Base-by-base conservation (phyloP, 306 rosid genomes). In the Vigna mungo region DNA sequence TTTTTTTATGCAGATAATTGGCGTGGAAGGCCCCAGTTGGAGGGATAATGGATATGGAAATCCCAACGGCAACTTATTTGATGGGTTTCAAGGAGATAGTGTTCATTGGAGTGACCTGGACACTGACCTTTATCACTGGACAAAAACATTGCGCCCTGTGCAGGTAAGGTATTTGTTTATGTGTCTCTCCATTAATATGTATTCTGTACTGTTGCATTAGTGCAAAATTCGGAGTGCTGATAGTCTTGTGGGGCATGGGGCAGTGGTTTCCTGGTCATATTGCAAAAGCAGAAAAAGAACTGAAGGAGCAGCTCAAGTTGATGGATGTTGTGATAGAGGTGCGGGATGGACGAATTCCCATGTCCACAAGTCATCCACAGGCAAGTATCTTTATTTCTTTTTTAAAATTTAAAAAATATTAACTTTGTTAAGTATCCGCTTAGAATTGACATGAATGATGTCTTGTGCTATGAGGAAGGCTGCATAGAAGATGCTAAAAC, bases 261-360 rank as follows among this genome's bases (percentile, higher is more conserved):
- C 87, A 90, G 98, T 94, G 98, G 98, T 94, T 90, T 85, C 98
- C 98, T 36, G 98, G 98, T 69, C 98, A 94, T 83, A 94, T 94
- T 83, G 97, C 96, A 56, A 94, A 94, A 88, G 90, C 98, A 25
- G 98, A 94, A 68, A 92, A 92, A 79, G 97, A 94, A 68, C 89
- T 94, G 14, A 94, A 94, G 84, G 85, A 82, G 69, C 98, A 94
- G 67, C 88, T 94, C 77, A 94, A 84, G 88, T 85, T 90, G 86
- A 94, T 94, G 86, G 98, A 92, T 85, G 98, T 94, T 62, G 97
- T 94, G 58, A 90, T 94, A 30, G 98, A 94, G 84, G 93, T 94
- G 43, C 90, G 97, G 55, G 98, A 94, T 54, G 96, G 96, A 0
- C 87, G 98, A 79, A 94, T 94, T 82, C 98, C 98, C 4, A 4